A percentile compares a stretch with the other conserved stretches of the same genome.
Evolutionary conservation across 1,284 basidiomycete genomes (phyloP).

Genomic region (Cryptococcus deneoformans): DNA sequence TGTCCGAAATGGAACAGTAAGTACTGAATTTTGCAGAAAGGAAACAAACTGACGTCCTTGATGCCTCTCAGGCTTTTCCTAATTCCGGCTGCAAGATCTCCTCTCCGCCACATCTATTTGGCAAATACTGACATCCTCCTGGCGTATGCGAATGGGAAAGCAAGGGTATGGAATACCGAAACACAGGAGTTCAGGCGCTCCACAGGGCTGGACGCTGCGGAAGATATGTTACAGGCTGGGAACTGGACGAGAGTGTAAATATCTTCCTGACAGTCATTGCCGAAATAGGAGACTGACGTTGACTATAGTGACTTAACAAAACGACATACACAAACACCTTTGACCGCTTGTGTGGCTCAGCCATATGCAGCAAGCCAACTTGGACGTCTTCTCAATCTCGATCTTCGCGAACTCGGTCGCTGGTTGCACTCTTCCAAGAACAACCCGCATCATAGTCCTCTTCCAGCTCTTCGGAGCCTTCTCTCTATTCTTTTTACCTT

Average conservation of each 20-base stretch:
- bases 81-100: conserved; percentile 70
- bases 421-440: conserved; percentile 19
- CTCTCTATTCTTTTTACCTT: conserved; percentile 53
- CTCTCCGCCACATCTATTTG: conserved; percentile 64
- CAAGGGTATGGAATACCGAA: conserved; percentile 84
- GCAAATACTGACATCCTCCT: conserved; percentile 71
- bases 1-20: conserved; percentile 75
- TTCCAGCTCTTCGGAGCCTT: conserved; percentile 32
- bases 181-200: conserved; percentile 82
- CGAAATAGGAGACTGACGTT: neutral
- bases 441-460: conserved; percentile 17
- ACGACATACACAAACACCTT: neutral
- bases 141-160: conserved; percentile 71
- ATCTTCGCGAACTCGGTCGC: conserved; percentile 22
- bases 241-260: conserved; percentile 65
- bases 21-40: conserved; percentile 32
- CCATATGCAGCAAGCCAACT: neutral
- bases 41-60: too few species aligned
- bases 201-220: conserved; percentile 70
- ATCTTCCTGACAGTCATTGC: neutral
- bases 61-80: conserved; percentile 60
- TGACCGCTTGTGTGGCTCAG: neutral
- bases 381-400: conserved; percentile 23
- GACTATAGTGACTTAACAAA: neutral
- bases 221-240: conserved; percentile 66